Base-by-base conservation (phyloP, 78 protist species). In the Dictyostelium capitatum region DNA sequence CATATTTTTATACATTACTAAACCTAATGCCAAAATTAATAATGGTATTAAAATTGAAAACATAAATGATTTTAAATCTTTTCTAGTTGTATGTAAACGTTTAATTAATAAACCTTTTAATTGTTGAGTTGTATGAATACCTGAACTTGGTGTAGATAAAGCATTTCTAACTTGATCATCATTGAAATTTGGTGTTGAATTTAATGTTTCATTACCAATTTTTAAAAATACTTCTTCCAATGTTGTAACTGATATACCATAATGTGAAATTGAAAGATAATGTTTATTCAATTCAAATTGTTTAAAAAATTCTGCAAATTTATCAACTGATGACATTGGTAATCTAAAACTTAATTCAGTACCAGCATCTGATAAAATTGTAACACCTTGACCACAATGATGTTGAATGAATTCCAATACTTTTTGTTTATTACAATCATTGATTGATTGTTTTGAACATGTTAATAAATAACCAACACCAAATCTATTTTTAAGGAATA, bases 401-500 rank as follows among this genome's bases (percentile, higher is more conserved):
- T 25, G 41, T 15, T 64, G 64, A 2, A 69, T 25, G 23, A 81
- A 20, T 15, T 74, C 23, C 4, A 50, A 46, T 4, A 84, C 91
- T 15, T 37, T n/a, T 1, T 32, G 32, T 1, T 70, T 74, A 19
- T 46, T 47, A 56, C 70, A 84, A 48, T 8, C 46, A 15, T 30
- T 8, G 3, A 6, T 19, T 4, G 75, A 32, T 32, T 59, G 23
- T 32, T 67, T 67, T 3, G 50, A 30, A 1, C 28, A 28, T 6
- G 82, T 77, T 80, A 98, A 46, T 73, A 41, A n/a, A 90, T 98
- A 98, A 25, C 99, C 99, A 23, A 54, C 91, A 5, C 98, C 99
- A 82, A 93, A 97, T 30, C 64, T 41, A 11, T 43, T 70, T 89
- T 97, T 98, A 53, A 98, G 83, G 56, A 74, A 89, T 65, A 97